Conservation (phyloP, 345 rosid species). For the Eutrema heterophyllum region DNA sequence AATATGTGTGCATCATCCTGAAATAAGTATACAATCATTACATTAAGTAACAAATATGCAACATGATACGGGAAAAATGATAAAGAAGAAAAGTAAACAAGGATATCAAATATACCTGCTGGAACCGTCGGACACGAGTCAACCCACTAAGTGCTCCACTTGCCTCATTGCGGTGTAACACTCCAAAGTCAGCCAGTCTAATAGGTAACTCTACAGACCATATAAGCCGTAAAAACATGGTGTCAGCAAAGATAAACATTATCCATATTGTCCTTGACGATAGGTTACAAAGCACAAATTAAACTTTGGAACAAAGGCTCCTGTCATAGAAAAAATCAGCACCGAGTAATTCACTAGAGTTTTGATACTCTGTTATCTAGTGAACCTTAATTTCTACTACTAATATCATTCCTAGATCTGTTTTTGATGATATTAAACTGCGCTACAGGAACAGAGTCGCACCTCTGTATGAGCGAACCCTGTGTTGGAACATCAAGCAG, state of each 20-base stretch:
- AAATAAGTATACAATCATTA: slow-evolving; percentile 8
- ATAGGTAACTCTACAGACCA: slow-evolving; percentile 78
- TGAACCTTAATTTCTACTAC: not conserved
- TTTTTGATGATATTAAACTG: not conserved
- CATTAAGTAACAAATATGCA: slow-evolving; percentile 6
- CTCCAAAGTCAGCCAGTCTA: slow-evolving; percentile 94
- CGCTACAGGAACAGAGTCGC: not conserved
- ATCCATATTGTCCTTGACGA: not conserved
- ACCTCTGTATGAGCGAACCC: slow-evolving; percentile 93
- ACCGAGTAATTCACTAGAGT: not conserved
- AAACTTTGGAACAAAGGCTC: not conserved
- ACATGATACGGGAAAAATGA: not conserved
- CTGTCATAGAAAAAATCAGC: not conserved
- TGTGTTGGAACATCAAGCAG: slow-evolving; percentile 88
- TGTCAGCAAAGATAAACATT: slow-evolving; percentile 3
- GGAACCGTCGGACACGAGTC: slow-evolving; percentile 95
- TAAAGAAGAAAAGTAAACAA: not conserved
- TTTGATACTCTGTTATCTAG: slow-evolving; percentile 2
- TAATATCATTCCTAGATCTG: not conserved
- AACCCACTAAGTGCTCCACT: slow-evolving; percentile 96
- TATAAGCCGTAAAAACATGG: not conserved
- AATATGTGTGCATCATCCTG: slow-evolving; percentile 99
- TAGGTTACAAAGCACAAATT: not conserved
- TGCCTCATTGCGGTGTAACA: slow-evolving; percentile 93
- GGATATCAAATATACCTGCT: slow-evolving; percentile 57